Base-by-base conservation (phyloP, 2,329 filamentous ascomycete genomes). In the Fusarium sacchari region DNA sequence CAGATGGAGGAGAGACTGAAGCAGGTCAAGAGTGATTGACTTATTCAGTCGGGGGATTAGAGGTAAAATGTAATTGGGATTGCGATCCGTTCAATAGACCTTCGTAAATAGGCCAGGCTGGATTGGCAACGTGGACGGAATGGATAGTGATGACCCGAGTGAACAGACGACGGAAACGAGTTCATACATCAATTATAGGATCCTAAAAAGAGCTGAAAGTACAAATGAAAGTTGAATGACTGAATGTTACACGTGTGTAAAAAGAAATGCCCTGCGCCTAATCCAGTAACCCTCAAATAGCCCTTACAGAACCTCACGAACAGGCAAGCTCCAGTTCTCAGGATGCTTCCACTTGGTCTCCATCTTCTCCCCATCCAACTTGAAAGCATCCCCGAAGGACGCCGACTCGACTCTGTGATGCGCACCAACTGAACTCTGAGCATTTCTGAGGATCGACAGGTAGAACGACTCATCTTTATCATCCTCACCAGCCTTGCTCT, bases 1-100 rank as follows among this genome's bases (percentile, higher is more conserved):
- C 61, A 64, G 57, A 77, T 79, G 72, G 72, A 79, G 17, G 76
- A 78, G 55, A 63, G 75, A 26, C 6, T 78, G 22, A 74, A 74
- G 56, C 39, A 60, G 7, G 56, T 64, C 3, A 32, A 36, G 7
- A 60, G 36, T 17, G 50, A 59, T n/a, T n/a, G n/a, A n/a, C n/a
- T n/a, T n/a, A n/a, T n/a, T n/a, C n/a, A n/a, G n/a, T n/a, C n/a
- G n/a, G n/a, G n/a, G n/a, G n/a, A n/a, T n/a, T n/a, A n/a, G n/a
- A n/a, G n/a, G n/a, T n/a, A n/a, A n/a, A n/a, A n/a, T n/a, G n/a
- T n/a, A n/a, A n/a, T 40, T 10, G 11, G 7, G 22, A 40, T n/a
- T n/a, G n/a, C n/a, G 13, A 14, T 3, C 15, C 34, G 10, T 42
- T n/a, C 9, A 7, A n/a, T 12, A 24, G n/a, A 24, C 9, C 10